A percentile compares a stretch with the other conserved stretches of the same genome.
Evolutionary conservation across 257 asterid genomes (phyloP).

Genomic region (Ilex aquifolium): DNA sequence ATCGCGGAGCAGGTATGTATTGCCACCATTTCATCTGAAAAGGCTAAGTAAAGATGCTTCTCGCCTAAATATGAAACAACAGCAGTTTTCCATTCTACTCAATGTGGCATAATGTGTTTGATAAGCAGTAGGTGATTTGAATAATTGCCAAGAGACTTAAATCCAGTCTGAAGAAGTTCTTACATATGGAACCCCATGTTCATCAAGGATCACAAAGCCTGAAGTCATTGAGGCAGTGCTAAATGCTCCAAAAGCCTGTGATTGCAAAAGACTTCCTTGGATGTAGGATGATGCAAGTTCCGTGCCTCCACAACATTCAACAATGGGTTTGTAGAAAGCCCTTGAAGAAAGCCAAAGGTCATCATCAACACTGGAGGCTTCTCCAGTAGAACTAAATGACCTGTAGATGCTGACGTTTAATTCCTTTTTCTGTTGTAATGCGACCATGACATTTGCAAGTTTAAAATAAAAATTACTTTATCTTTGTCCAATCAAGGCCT

Average conservation of each 20-base stretch:
- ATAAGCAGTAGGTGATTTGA: neutral
- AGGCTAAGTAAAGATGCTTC: neutral
- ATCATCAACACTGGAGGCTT: constrained; percentile 81
- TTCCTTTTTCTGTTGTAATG: constrained; percentile 4
- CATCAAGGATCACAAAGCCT: constrained; percentile 72
- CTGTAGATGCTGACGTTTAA: constrained; percentile 28
- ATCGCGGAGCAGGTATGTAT: neutral
- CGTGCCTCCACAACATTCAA: constrained; percentile 94
- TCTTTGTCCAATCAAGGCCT: constrained; percentile 83
- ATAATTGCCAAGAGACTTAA: neutral
- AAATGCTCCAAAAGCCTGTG: constrained; percentile 88
- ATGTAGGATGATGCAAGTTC: constrained; percentile 86
- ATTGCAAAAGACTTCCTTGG: constrained; percentile 72
- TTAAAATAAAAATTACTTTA: constrained; percentile 38
- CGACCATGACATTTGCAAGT: neutral
- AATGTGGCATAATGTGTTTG: neutral
- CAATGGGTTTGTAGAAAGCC: constrained; percentile 65
- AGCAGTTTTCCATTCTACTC: neutral
- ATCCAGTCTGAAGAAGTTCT: constrained; percentile 17
- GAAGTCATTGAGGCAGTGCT: constrained; percentile 75
- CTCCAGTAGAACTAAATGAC: constrained; percentile 74
- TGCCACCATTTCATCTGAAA: neutral
- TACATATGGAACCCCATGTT: constrained; percentile 69
- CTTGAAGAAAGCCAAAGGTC: constrained; percentile 95
- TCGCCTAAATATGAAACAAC: neutral